A percentile compares a stretch with the other conserved stretches of the same genome.
These are phyloP conservation scores for Microsporum canis DNA, from an alignment of 2,329 filamentous ascomycete genomes.

Conservation along the genomic window DNA sequence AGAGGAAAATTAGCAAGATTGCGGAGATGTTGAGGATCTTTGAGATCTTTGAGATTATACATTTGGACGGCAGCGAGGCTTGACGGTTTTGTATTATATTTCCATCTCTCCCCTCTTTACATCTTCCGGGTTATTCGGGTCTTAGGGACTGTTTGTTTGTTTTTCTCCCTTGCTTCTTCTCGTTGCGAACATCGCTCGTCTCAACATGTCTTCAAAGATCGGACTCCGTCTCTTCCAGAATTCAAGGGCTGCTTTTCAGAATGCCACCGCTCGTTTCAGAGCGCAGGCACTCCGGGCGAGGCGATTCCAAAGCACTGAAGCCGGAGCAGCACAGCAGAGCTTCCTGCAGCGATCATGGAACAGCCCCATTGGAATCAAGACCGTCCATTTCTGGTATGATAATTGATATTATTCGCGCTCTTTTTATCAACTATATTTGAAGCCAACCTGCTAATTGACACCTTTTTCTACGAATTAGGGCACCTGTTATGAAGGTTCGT, in stretches of 20 bases:
- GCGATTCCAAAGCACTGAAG: conserved; percentile 61
- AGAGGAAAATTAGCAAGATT: not conserved
- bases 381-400: conserved; percentile 88
- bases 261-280: conserved; percentile 46
- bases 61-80: too few species aligned
- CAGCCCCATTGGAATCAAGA: conserved; percentile 73
- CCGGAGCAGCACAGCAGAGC: conserved; percentile 37
- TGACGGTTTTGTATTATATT: not conserved
- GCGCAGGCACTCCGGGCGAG: conserved; percentile 40
- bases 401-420: not conserved
- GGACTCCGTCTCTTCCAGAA: conserved; percentile 48
- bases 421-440: conserved; percentile 3
- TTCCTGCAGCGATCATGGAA: conserved; percentile 69
- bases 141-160: not conserved
- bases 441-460: not conserved
- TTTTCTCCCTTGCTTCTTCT: not conserved
- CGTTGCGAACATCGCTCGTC: not conserved
- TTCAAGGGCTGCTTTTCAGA: conserved; percentile 40
- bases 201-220: conserved; percentile 45
- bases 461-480: conserved; percentile 43
- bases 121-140: not conserved
- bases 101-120: not conserved
- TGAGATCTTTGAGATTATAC: not conserved
- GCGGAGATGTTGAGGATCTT: not conserved
- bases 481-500: conserved; percentile 76